Percentiles rank a stretch among this genome's conserved stretches.
These are phyloP conservation scores for Bipolaris victoriae DNA, from an alignment of 2,329 filamentous ascomycete species.

Conservation along the genomic window DNA sequence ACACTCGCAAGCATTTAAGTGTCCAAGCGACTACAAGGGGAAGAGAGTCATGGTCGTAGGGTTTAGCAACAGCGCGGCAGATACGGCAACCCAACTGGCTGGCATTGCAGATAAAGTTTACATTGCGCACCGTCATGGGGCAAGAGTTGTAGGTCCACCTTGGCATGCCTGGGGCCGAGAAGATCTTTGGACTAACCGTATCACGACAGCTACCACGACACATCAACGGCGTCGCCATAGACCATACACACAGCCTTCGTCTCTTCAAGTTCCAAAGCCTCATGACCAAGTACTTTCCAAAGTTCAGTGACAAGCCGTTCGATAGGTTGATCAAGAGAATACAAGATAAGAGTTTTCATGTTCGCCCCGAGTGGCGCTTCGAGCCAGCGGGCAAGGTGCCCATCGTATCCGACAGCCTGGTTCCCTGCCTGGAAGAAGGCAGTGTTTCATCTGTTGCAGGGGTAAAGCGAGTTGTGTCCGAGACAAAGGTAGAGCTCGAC, in stretches of 20 bases:
- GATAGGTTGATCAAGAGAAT: constrained; percentile 26
- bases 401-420: constrained; percentile 27
- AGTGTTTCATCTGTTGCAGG: constrained; percentile 25
- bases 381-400: constrained; percentile 27
- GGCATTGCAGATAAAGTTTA: constrained; percentile 29
- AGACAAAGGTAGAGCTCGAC: constrained; percentile 33
- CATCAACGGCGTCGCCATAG: constrained; percentile 22
- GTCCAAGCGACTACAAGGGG: constrained; percentile 15
- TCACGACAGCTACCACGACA: constrained; percentile 21
- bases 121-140: constrained; percentile 34
- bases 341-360: constrained; percentile 31
- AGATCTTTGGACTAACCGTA: neutral
- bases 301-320: constrained; percentile 23
- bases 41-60: constrained; percentile 35
- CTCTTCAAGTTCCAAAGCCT: constrained; percentile 21
- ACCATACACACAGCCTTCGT: constrained; percentile 23
- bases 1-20: constrained; percentile 25
- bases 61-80: constrained; percentile 35
- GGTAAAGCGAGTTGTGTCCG: constrained; percentile 17
- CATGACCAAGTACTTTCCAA: constrained; percentile 21
- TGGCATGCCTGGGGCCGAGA: neutral
- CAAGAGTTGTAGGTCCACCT: constrained; percentile 20
- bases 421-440: constrained; percentile 24
- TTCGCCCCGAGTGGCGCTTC: constrained; percentile 32
- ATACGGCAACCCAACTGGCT: constrained; percentile 31